Evolutionary conservation across 2,329 filamentous ascomycete genomes (phyloP).

Genomic region (Clarireedia hainanense): DNA sequence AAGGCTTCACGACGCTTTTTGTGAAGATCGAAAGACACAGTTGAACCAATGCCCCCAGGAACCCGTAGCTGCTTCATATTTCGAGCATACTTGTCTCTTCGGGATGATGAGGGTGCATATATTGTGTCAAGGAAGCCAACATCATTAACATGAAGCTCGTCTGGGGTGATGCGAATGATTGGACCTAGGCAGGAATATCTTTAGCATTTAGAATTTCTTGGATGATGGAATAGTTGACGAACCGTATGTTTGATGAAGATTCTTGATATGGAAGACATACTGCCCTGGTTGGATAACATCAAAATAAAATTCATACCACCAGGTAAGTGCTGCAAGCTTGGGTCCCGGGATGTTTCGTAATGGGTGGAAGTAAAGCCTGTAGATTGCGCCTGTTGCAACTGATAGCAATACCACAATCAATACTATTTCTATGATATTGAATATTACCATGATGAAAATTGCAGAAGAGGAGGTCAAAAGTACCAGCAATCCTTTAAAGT

Average conservation of each 20-base stretch:
- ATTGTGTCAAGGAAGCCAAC: conserved; percentile 34
- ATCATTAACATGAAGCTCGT: conserved; percentile 33
- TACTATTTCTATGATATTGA: too few species aligned
- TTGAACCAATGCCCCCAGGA: not conserved
- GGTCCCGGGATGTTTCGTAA: not conserved
- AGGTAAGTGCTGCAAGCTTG: conserved; percentile 19
- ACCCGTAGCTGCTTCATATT: not conserved
- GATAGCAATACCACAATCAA: too few species aligned
- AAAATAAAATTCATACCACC: conserved; percentile 32
- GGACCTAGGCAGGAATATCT: conserved; percentile 12
- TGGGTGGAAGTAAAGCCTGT: not conserved
- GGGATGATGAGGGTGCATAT: conserved; percentile 23
- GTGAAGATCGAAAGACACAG: conserved; percentile 14
- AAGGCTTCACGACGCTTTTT: conserved; percentile 15
- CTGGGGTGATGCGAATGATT: conserved; percentile 30
- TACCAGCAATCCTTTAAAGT: too few species aligned
- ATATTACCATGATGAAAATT: too few species aligned
- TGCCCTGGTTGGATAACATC: conserved; percentile 35
- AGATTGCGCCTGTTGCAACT: not conserved
- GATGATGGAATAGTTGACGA: not conserved
- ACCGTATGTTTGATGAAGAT: conserved; percentile 35
- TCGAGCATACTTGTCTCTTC: conserved; percentile 8
- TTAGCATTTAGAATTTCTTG: too few species aligned
- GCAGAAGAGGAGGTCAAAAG: too few species aligned
- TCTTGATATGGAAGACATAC: conserved; percentile 35